Conservation (phyloP, 495 filamentous ascomycete genomes). For the Aspergillus asperescens region DNA sequence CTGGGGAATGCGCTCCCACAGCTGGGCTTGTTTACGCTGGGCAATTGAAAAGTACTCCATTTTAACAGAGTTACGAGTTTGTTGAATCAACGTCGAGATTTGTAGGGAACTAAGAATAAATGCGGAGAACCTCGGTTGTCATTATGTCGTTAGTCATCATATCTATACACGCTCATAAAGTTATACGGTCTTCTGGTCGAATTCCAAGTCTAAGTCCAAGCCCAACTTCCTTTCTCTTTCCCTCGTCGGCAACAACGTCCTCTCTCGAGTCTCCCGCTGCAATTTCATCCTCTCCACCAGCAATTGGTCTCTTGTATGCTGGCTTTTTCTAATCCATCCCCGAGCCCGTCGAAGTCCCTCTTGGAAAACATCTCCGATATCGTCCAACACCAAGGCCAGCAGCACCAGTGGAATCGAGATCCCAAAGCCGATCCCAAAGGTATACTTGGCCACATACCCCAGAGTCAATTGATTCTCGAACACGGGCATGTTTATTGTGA, state of each 20-base stretch:
- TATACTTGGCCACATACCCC: conserved; percentile 56
- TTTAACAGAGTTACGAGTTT: background rate
- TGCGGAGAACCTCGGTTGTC: conserved; percentile 10
- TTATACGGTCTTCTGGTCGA: background rate
- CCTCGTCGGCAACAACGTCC: background rate
- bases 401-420: conserved; percentile 58
- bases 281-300: background rate
- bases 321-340: conserved; percentile 20
- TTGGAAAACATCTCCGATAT: conserved; percentile 44
- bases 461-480: conserved; percentile 47
- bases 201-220: background rate
- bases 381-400: conserved; percentile 53
- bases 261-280: conserved; percentile 2
- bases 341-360: conserved; percentile 23
- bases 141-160: conserved; percentile 2
- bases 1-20: conserved; percentile 40
- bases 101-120: background rate
- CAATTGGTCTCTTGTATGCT: background rate
- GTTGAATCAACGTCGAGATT: background rate
- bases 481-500: conserved; percentile 58
- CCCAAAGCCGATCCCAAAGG: conserved; percentile 63
- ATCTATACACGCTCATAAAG: background rate
- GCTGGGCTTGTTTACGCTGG: conserved; percentile 41
- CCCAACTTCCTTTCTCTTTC: background rate
- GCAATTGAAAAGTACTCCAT: conserved; percentile 26